A percentile compares a stretch with the other conserved stretches of the same genome.
phyloP scores from a whole-genome alignment of 768 basidiomycete genomes.

The Phlebiopsis flavidoalba region DNA sequence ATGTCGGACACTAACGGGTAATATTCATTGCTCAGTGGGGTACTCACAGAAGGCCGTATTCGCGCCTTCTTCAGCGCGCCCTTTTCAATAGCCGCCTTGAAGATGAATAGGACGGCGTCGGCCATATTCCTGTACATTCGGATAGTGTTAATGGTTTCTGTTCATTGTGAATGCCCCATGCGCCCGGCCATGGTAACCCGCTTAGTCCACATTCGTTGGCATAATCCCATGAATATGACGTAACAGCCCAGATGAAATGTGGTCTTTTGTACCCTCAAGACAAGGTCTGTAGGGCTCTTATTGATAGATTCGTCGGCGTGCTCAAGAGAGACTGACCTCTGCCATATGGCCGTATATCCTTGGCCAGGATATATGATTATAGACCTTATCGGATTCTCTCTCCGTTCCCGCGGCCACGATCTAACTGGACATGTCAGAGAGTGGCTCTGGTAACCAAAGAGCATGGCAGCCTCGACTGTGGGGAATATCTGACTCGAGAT shows the following conservation, averaged over 20 bases:
- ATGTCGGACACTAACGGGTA: no score
- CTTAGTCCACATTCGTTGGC: no score
- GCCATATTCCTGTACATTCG: slow-evolving; percentile 40
- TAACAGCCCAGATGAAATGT: slow-evolving; percentile 28
- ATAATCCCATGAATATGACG: slow-evolving; percentile 31
- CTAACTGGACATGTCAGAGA: slow-evolving; percentile 3
- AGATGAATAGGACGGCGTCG: slow-evolving; percentile 27
- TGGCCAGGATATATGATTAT: slow-evolving; percentile 37
- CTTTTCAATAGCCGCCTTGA: slow-evolving; percentile 37
- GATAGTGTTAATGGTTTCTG: slow-evolving; percentile 33
- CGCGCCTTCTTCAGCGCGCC: slow-evolving; percentile 35
- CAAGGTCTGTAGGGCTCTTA: no score
- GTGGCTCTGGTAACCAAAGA: not conserved
- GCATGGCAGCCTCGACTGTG: slow-evolving; percentile 18
- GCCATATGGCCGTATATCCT: slow-evolving; percentile 40
- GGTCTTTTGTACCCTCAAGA: slow-evolving; percentile 33
- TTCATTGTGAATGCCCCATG: no score
- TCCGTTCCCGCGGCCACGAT: slow-evolving; percentile 38
- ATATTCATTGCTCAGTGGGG: no score
- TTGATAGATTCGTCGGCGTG: no score
- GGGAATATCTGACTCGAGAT: slow-evolving; percentile 29
- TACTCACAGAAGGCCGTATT: slow-evolving; percentile 38
- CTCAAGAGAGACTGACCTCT: no score
- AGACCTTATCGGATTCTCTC: slow-evolving; percentile 37
- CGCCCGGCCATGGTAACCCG: no score